These are phyloP conservation scores for Lactarius pseudohatsudake DNA, from an alignment of 768 basidiomycete species.

Conservation along the genomic window DNA sequence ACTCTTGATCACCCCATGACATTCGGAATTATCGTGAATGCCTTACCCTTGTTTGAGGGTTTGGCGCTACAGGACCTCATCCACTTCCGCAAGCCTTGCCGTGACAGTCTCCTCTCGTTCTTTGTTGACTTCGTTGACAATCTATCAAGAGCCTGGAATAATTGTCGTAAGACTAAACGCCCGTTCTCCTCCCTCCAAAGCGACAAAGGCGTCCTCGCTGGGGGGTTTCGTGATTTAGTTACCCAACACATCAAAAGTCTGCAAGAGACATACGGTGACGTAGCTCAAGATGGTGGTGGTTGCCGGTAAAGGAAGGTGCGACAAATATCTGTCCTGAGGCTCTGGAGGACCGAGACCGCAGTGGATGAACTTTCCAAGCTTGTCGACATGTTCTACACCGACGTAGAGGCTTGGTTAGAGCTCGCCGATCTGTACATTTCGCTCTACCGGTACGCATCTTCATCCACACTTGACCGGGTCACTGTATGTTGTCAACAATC, in stretches of 20 bases:
- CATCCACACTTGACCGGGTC: neutral
- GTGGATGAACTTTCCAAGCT: constrained; percentile 69
- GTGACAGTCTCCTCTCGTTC: neutral
- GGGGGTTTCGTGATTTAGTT: neutral
- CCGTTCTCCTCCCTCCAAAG: neutral
- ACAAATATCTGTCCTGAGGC: constrained; percentile 69
- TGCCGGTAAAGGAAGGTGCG: too few species aligned
- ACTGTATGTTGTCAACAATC: neutral
- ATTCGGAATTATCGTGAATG: neutral
- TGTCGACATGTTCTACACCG: constrained; percentile 86
- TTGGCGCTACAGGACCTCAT: neutral
- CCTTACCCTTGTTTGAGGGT: neutral
- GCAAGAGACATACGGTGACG: too few species aligned
- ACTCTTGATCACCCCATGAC: neutral
- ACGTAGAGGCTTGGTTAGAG: constrained; percentile 86
- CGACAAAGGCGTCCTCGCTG: neutral
- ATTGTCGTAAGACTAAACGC: neutral
- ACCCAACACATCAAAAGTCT: neutral
- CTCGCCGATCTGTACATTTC: constrained; percentile 77
- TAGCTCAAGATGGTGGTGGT: too few species aligned
- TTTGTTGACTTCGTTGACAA: neutral
- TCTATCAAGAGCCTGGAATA: neutral
- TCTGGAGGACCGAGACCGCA: constrained; percentile 62
- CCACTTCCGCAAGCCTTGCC: neutral
- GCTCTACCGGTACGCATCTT: constrained; percentile 62